Evolutionary conservation across 2,329 filamentous ascomycete genomes (phyloP), one percentile per base, ranked within the genome.

Genomic region (Cryphonectria nitschkei): DNA sequence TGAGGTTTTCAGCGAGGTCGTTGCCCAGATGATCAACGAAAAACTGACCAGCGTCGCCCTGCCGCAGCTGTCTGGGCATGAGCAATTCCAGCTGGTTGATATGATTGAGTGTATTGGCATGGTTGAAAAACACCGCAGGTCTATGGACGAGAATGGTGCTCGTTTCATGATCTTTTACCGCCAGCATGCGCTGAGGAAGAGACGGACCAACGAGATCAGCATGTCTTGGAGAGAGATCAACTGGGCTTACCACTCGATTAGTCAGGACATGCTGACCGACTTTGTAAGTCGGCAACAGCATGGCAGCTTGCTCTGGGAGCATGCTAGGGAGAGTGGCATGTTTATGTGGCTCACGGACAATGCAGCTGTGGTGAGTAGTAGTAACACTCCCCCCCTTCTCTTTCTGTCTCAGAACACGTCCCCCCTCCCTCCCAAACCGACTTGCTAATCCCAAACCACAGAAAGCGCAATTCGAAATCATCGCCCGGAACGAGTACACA

Each of bases 341-440:
- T 98, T 97, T 78, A 95, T 98, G 90, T 99, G 96, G 95, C 86
- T 99, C 74, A 89, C 90, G 0, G 95, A 98, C 79, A 81, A 86
- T 26, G 88, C 87, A 68, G 90, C 94, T 32, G 83, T 98, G 78
- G 93, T 96, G 85, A 80, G 90, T 79, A 67, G 22, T 37, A 39
- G 13, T 8, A 22, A 3, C n/a, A 37, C 32, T 39, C 9, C 37
- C 9, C 37, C 1, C 37, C 9, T 8, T 39, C 37, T 39, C 37
- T 39, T 9, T 39, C 37, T 39, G 1, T 39, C 37, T 39, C 26
- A 26, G 26, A 26, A 26, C 26, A 34, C 34, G 34, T 6, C 34
- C 34, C 34, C 34, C 34, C 1, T 6, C 34, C 34, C 34, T 9
- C n/a, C 11, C 7, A 39, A 50, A 43, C 13, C 58, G 67, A n/a